Base-by-base conservation (phyloP, 2,329 filamentous ascomycete genomes). In the Monosporascus sp. region DNA sequence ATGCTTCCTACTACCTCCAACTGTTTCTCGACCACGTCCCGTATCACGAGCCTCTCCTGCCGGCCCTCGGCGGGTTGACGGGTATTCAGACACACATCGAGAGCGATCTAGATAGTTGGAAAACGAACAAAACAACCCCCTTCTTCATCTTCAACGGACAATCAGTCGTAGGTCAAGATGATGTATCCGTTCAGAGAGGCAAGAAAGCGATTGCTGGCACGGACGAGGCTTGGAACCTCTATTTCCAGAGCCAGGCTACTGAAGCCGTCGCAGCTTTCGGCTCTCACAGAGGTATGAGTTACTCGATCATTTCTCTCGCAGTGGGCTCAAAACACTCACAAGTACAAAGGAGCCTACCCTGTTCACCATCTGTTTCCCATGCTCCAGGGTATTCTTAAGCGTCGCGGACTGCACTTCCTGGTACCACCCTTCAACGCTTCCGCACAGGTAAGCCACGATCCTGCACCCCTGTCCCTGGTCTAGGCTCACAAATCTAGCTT, bases 131-230 rank as follows among this genome's bases (percentile, higher is more conserved):
- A 20, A 86, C 96, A 50, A 83, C 77, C n/a, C 89, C 89, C 2
- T 75, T 95, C 57, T 97, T 99, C 69, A 80, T 99, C 49, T 99
- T 99, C 71, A 89, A 93, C 68, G 94, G 94, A 37, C 82, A 96
- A 63, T 84, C 90, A 39, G 81, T 91, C 55, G 84, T 85, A 39
- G 88, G 88, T 53, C 87, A 89, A 64, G 86, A 92, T 63, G 84
- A 89, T 47, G 78, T 85, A 54, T 76, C 84, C 24, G 78, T 87
- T 51, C 80, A 84, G 59, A 81, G 82, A 46, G 83, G 82, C 25
- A 80, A 80, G 48, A 77, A 78, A 31, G 88, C 90, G 59, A 85
- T 86, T 57, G 72, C 81, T 56, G 85, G 86, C 60, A 90, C 90
- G 49, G 82, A 89, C 59, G 76, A 86, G 53, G 94, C 93, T 4